Conservation (phyloP, 768 basidiomycete genomes). For the Serendipita sp. region DNA sequence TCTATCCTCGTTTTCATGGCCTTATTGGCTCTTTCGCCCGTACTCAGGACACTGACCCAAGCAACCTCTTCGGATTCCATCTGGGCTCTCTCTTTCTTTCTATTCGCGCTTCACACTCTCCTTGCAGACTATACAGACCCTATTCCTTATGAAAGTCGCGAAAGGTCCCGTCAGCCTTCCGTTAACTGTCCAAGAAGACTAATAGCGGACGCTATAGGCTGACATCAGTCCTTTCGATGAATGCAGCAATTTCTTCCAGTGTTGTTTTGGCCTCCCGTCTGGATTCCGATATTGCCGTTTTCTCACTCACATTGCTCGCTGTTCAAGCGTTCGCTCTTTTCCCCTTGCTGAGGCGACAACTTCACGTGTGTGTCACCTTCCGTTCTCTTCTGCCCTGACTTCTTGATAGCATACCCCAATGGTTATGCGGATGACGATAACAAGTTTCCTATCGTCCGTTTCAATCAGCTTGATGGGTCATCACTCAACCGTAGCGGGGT, state of each 20-base stretch:
- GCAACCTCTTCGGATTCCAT: slow-evolving; percentile 95
- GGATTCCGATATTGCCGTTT: slow-evolving; percentile 66
- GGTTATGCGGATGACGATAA: slow-evolving; percentile 33
- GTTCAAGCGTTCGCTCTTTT: slow-evolving; percentile 73
- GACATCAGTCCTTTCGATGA: slow-evolving; percentile 73
- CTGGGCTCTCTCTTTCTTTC: slow-evolving; percentile 78
- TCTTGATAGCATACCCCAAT: slow-evolving; percentile 22
- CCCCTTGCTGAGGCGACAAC: slow-evolving; percentile 56
- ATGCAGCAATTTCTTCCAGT: slow-evolving; percentile 82
- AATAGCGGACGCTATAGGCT: slow-evolving; percentile 27
- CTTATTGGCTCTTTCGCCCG: slow-evolving; percentile 79
- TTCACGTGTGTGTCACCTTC: slow-evolving; percentile 8
- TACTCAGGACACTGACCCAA: slow-evolving; percentile 79
- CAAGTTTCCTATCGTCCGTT: slow-evolving; percentile 31
- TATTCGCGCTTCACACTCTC: slow-evolving; percentile 68
- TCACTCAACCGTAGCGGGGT: slow-evolving; percentile 39
- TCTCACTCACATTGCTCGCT: slow-evolving; percentile 73
- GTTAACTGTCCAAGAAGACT: slow-evolving; percentile 10
- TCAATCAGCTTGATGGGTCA: slow-evolving; percentile 37
- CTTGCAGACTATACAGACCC: slow-evolving; percentile 55
- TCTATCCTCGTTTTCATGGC: slow-evolving; percentile 77
- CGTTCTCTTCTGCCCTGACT: neutral
- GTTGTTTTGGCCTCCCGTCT: slow-evolving; percentile 88
- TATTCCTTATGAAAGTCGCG: slow-evolving; percentile 18
- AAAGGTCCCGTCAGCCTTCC: slow-evolving; percentile 12